phyloP scores from a whole-genome alignment of 2,329 filamentous ascomycete species.

The Xylaria sp. region DNA sequence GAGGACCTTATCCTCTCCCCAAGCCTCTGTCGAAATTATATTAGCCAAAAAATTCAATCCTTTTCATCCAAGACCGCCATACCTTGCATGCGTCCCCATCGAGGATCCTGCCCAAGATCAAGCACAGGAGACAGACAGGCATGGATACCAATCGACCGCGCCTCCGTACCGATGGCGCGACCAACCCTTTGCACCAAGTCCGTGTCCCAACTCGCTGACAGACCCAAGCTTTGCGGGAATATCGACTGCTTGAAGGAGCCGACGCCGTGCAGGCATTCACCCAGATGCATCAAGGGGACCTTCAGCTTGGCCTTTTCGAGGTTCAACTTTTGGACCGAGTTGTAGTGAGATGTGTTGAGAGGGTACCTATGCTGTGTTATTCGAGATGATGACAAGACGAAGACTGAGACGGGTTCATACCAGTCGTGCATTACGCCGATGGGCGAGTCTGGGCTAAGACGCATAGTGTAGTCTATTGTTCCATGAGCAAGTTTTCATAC shows the following conservation, averaged over 20 bases:
- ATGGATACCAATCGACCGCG: slow-evolving; percentile 40
- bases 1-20: slow-evolving; percentile 42
- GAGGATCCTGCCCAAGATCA: slow-evolving; percentile 39
- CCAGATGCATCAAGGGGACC: slow-evolving; percentile 39
- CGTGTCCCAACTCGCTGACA: slow-evolving; percentile 40
- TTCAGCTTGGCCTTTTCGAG: slow-evolving; percentile 35
- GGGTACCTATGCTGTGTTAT: slow-evolving; percentile 31
- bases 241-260: slow-evolving; percentile 42
- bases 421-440: slow-evolving; percentile 41
- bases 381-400: background rate
- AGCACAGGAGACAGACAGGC: slow-evolving; percentile 41
- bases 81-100: slow-evolving; percentile 42
- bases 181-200: slow-evolving; percentile 39
- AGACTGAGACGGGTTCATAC: slow-evolving; percentile 13
- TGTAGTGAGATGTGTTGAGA: slow-evolving; percentile 39
- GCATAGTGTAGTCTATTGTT: slow-evolving; percentile 32
- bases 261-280: slow-evolving; percentile 41
- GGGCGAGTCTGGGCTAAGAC: slow-evolving; percentile 34
- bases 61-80: background rate
- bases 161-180: slow-evolving; percentile 39
- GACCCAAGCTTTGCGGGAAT: slow-evolving; percentile 39
- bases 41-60: background rate
- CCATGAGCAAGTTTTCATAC: slow-evolving; percentile 7
- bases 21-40: slow-evolving; percentile 33
- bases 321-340: slow-evolving; percentile 36